phyloP scores from a whole-genome alignment of 2,329 filamentous ascomycete genomes.

The Pseudofabraea citricarpa region DNA sequence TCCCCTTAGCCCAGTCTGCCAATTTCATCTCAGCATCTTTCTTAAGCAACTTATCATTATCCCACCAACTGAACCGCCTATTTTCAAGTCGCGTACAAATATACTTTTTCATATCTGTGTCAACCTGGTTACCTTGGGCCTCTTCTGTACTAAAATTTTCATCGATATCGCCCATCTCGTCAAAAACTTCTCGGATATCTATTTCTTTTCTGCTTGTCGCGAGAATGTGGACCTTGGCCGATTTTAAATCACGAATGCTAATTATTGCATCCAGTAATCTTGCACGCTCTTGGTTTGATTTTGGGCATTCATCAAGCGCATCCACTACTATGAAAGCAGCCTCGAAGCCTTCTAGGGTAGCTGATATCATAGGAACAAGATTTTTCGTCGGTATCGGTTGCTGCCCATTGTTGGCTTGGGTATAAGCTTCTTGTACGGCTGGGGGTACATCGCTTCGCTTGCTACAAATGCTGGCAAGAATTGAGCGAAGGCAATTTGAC shows the following conservation, averaged over 20 bases:
- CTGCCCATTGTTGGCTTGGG: constrained; percentile 4
- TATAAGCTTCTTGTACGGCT: not conserved
- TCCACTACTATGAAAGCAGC: constrained; percentile 11
- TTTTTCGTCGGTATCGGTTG: constrained; percentile 4
- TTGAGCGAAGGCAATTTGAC: constrained; percentile 5
- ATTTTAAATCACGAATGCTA: not conserved
- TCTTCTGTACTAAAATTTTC: not conserved
- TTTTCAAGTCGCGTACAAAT: constrained; percentile 1
- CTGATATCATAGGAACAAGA: constrained; percentile 5
- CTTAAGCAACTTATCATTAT: not conserved
- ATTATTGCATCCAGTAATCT: constrained; percentile 3
- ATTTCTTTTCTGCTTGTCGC: constrained; percentile 2
- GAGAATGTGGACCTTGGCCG: not conserved
- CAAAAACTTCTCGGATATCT: constrained; percentile 3
- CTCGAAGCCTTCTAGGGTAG: constrained; percentile 3
- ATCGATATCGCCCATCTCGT: not conserved
- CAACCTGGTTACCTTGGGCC: not conserved
- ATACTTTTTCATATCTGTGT: constrained; percentile 6
- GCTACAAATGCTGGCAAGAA: constrained; percentile 8
- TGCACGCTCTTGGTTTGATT: not conserved
- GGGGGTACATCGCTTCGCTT: constrained; percentile 5
- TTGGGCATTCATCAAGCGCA: constrained; percentile 15
- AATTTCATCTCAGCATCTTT: not conserved
- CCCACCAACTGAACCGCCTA: constrained; percentile 1
- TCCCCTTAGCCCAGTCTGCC: constrained; percentile 4